Percentiles rank a stretch among this genome's conserved stretches.
Evolutionary conservation across 192 early-diverging fungal genomes (phyloP).

Genomic region (Rhizophagus clarus): DNA sequence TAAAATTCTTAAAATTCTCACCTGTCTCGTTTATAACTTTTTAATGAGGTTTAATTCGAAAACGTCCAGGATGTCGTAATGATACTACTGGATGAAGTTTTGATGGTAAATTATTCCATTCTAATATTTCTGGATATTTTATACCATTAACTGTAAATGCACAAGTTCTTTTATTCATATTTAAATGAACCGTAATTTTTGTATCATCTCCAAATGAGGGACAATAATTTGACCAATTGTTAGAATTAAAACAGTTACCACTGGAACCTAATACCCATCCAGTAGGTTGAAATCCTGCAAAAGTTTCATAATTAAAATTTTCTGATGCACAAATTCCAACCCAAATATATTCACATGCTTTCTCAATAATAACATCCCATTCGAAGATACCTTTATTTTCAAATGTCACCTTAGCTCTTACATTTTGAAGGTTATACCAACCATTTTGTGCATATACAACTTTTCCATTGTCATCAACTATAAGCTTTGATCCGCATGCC

Average conservation of each 20-base stretch:
- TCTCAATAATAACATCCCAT: conserved; percentile 24
- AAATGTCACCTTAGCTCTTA: too few species aligned
- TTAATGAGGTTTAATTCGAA: too few species aligned
- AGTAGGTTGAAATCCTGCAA: not conserved
- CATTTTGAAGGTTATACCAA: too few species aligned
- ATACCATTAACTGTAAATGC: too few species aligned
- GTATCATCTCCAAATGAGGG: conserved; percentile 2
- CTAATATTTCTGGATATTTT: too few species aligned
- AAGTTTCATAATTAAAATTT: conserved; percentile 2
- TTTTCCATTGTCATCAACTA: too few species aligned
- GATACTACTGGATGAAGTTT: not conserved
- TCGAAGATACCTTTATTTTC: not conserved
- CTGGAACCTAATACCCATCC: conserved; percentile 2
- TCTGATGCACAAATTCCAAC: conserved; percentile 6
- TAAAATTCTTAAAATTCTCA: too few species aligned
- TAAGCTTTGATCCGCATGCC: too few species aligned
- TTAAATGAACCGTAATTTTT: conserved; percentile 14
- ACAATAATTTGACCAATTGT: not conserved
- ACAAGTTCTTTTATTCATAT: too few species aligned
- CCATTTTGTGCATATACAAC: too few species aligned
- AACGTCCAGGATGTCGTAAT: not conserved
- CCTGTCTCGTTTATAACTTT: too few species aligned
- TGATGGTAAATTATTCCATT: too few species aligned
- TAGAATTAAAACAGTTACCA: not conserved
- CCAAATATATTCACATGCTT: not conserved